Conservation (phyloP, 2,329 filamentous ascomycete species). For the Monilinia laxa region DNA sequence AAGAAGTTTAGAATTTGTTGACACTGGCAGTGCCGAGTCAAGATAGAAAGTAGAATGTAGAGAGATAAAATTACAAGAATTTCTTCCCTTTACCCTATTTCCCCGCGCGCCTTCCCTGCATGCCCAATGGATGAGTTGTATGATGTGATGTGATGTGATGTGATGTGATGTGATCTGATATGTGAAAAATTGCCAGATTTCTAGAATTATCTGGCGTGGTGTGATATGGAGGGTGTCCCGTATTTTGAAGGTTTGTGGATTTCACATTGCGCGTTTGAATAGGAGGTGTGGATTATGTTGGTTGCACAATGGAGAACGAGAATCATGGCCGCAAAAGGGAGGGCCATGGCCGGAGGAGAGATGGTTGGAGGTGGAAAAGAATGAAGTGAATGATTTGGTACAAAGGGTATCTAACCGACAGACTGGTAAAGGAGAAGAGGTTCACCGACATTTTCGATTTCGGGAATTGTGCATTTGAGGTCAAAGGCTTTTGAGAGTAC, state of each 20-base stretch:
- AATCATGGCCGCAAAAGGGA: neutral
- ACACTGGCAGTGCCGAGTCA: conserved; percentile 4
- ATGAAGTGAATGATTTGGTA: neutral
- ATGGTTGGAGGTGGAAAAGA: conserved; percentile 1
- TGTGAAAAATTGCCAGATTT: conserved; percentile 11
- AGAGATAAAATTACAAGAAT: conserved; percentile 21
- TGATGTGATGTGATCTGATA: neutral
- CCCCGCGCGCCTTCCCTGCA: conserved; percentile 12
- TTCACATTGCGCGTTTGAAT: neutral
- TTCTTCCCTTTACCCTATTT: conserved; percentile 6
- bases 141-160: conserved; percentile 3
- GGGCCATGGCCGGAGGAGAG: neutral
- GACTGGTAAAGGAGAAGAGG: conserved; percentile 88
- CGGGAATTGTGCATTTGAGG: conserved; percentile 96
- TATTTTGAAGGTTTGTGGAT: neutral
- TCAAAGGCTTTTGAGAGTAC: conserved; percentile 98
- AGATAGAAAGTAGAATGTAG: conserved; percentile 12
- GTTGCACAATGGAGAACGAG: conserved; percentile 11
- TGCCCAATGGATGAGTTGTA: conserved; percentile 14
- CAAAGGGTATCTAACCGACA: conserved; percentile 28
- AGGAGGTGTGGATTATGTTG: neutral
- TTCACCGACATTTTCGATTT: conserved; percentile 97
- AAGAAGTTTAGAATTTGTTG: neutral
- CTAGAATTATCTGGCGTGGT: conserved; percentile 1
- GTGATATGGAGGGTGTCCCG: neutral